Percentiles rank a stretch among this genome's conserved stretches.
Conservation (phyloP, 768 basidiomycete species). For the Auriculariales sp. region DNA sequence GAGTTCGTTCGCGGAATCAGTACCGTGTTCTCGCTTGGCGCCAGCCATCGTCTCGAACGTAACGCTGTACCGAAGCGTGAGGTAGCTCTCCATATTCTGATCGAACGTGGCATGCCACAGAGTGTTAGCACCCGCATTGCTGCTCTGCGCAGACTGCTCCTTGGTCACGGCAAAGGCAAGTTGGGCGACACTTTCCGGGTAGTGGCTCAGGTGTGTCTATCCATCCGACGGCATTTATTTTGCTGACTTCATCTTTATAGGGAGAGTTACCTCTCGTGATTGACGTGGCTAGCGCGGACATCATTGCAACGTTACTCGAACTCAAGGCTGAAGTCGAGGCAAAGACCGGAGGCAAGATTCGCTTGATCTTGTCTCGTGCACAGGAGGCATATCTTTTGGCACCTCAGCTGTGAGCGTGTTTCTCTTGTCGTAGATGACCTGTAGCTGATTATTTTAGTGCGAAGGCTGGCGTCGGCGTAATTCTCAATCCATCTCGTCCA, state of each 20-base stretch:
- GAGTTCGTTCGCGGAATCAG: conserved; percentile 45
- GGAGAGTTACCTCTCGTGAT: conserved; percentile 49
- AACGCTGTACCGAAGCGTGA: conserved; percentile 48
- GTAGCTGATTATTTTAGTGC: neutral
- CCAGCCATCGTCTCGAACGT: conserved; percentile 36
- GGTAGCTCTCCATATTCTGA: conserved; percentile 44
- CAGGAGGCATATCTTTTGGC: conserved; percentile 62
- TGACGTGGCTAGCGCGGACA: conserved; percentile 47
- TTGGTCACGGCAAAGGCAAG: conserved; percentile 24
- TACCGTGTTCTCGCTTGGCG: conserved; percentile 41
- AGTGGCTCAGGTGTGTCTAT: conserved; percentile 25
- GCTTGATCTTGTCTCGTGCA: conserved; percentile 40
- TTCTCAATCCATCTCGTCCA: conserved; percentile 49
- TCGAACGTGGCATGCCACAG: conserved; percentile 28
- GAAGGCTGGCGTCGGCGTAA: conserved; percentile 50
- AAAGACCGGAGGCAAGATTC: conserved; percentile 23
- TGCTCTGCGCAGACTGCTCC: conserved; percentile 37
- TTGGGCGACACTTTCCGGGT: conserved; percentile 27
- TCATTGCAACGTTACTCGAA: conserved; percentile 47
- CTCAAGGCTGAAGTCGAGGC: conserved; percentile 51
- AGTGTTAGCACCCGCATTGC: conserved; percentile 61
- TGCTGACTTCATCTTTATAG: conserved; percentile 12
- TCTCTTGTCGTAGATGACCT: too few relatives aligned
- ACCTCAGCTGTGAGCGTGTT: conserved; percentile 37
- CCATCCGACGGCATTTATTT: neutral